These are phyloP conservation scores for Aureobasidium subglaciale DNA, from an alignment of 2,329 filamentous ascomycete species.

Conservation along the genomic window DNA sequence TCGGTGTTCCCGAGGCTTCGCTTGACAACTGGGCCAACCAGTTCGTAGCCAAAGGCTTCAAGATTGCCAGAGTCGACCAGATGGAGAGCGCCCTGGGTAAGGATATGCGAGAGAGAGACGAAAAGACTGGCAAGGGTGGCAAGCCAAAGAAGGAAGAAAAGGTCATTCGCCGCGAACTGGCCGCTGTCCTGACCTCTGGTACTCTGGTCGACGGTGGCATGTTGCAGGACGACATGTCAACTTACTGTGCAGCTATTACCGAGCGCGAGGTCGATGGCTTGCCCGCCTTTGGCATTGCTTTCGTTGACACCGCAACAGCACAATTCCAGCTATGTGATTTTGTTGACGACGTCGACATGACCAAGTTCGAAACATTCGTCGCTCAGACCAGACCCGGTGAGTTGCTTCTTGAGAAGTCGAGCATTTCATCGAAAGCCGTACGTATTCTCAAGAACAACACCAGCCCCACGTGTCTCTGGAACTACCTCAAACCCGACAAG, in stretches of 20 bases:
- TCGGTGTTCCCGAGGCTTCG: constrained; percentile 90
- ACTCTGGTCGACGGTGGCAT: constrained; percentile 93
- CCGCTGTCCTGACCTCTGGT: constrained; percentile 83
- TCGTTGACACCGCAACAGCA: constrained; percentile 91
- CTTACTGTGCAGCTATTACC: constrained; percentile 93
- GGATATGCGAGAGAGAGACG: constrained; percentile 93
- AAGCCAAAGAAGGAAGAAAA: constrained; percentile 75
- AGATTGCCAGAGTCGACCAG: constrained; percentile 93
- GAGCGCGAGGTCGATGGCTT: constrained; percentile 57
- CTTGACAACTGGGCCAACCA: constrained; percentile 97
- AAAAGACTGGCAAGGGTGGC: constrained; percentile 37
- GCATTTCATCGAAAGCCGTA: constrained; percentile 77
- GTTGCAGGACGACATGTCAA: constrained; percentile 97
- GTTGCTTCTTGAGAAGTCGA: constrained; percentile 79
- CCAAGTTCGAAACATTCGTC: constrained; percentile 93
- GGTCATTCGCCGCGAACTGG: constrained; percentile 83
- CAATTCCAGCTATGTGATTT: constrained; percentile 94
- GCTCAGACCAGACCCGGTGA: constrained; percentile 88
- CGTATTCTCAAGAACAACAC: constrained; percentile 97
- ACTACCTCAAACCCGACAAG: constrained; percentile 73
- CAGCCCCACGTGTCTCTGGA: constrained; percentile 88
- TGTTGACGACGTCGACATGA: constrained; percentile 83
- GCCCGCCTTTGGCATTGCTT: constrained; percentile 83
- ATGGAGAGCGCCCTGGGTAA: constrained; percentile 93
- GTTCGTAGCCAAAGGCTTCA: constrained; percentile 96